These are phyloP conservation scores for Arthrobotrys conoides DNA, from an alignment of 2,329 filamentous ascomycete species.

Conservation along the genomic window DNA sequence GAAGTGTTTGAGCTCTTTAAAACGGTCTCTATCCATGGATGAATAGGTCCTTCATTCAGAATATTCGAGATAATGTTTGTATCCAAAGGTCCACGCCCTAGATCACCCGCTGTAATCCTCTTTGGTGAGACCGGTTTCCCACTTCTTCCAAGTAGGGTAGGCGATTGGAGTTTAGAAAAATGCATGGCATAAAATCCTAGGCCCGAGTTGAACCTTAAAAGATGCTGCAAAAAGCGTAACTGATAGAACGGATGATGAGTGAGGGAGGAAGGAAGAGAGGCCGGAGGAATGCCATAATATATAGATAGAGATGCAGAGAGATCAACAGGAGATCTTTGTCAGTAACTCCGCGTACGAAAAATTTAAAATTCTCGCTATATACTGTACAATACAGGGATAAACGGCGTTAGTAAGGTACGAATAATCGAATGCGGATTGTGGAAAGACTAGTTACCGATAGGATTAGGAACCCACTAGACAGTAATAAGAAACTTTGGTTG, in stretches of 20 bases:
- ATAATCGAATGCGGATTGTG: not conserved
- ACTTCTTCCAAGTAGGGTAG: constrained; percentile 3
- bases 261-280: too few relatives aligned
- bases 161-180: constrained; percentile 1
- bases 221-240: not conserved
- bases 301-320: too few relatives aligned
- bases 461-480: constrained; percentile 4
- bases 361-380: not conserved
- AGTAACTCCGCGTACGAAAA: not conserved
- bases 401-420: not conserved
- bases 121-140: constrained; percentile 9
- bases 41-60: constrained; percentile 4
- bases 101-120: not conserved
- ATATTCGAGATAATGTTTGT: constrained; percentile 23
- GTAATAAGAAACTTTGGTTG: constrained; percentile 2
- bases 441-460: not conserved
- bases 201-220: not conserved
- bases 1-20: not conserved
- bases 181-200: constrained; percentile 4
- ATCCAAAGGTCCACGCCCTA: constrained; percentile 1
- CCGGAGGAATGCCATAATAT: too few relatives aligned
- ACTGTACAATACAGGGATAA: not conserved
- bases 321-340: too few relatives aligned
- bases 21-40: constrained; percentile 1
- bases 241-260: too few relatives aligned